Conservation (phyloP, 2,329 filamentous ascomycete species). For the Periglandula ipomoeae region DNA sequence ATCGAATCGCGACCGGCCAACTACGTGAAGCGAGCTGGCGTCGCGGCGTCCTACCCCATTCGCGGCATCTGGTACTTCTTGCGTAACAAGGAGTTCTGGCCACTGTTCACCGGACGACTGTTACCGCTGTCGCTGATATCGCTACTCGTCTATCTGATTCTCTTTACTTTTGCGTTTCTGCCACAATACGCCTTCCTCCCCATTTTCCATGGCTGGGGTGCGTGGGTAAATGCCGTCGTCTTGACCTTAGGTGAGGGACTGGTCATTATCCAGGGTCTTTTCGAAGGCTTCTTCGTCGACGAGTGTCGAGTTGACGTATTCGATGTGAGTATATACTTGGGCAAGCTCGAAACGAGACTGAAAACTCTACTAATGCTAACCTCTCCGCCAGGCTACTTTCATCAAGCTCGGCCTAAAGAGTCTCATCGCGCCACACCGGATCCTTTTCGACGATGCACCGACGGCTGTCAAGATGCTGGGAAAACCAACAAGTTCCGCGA, state of each 20-base stretch:
- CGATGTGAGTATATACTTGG: conserved; percentile 47
- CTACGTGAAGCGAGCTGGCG: conserved; percentile 34
- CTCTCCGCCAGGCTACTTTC: conserved; percentile 47
- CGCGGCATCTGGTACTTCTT: conserved; percentile 77
- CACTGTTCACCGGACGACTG: conserved; percentile 67
- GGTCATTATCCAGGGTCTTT: conserved; percentile 59
- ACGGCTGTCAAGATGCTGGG: conserved; percentile 73
- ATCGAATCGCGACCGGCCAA: conserved; percentile 22
- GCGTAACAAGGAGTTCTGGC: conserved; percentile 69
- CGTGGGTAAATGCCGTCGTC: conserved; percentile 85
- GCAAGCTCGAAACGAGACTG: neutral
- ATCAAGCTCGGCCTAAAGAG: conserved; percentile 64
- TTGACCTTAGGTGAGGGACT: conserved; percentile 77
- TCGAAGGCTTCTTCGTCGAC: conserved; percentile 75
- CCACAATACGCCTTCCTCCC: conserved; percentile 84
- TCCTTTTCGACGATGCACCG: conserved; percentile 57
- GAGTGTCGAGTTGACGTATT: conserved; percentile 74
- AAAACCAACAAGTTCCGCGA: conserved; percentile 64
- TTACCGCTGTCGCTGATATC: conserved; percentile 77
- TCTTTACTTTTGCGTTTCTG: conserved; percentile 82
- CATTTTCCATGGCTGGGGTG: conserved; percentile 77
- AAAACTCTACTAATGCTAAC: too few relatives aligned
- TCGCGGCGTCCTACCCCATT: conserved; percentile 46
- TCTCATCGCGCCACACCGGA: conserved; percentile 57
- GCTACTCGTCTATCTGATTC: conserved; percentile 68